phyloP scores from a whole-genome alignment of 176 grass and related monocot species.

The Pontederia crassipes region DNA sequence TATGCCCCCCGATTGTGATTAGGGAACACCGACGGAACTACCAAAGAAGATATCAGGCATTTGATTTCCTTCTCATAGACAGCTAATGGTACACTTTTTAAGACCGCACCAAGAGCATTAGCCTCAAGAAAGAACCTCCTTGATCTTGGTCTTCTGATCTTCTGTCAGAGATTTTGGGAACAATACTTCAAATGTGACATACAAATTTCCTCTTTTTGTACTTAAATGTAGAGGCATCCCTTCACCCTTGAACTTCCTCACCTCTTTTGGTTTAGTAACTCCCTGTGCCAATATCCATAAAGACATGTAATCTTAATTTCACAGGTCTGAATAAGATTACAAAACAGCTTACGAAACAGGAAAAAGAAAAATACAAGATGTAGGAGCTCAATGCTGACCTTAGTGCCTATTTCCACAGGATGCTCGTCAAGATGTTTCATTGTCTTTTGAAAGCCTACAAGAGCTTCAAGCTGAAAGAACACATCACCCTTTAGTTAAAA shows the following conservation, averaged over 20 bases:
- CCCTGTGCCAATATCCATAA: conserved; percentile 27
- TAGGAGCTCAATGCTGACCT: conserved; percentile 25
- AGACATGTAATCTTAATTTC: too few relatives aligned
- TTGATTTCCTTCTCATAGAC: too few relatives aligned
- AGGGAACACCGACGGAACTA: too few relatives aligned
- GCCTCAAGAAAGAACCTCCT: conserved; percentile 48
- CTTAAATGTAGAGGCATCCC: conserved; percentile 92
- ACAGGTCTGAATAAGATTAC: not conserved
- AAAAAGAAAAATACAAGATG: not conserved
- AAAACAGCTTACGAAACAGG: too few relatives aligned
- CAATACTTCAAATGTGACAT: conserved; percentile 62
- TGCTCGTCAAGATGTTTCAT: conserved; percentile 83
- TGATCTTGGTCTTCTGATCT: conserved; percentile 82
- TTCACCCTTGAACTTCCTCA: conserved; percentile 87
- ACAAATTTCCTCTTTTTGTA: conserved; percentile 85
- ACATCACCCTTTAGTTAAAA: conserved; percentile 10
- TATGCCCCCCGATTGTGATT: too few relatives aligned
- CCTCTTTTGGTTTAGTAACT: conserved; percentile 81
- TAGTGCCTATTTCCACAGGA: conserved; percentile 74
- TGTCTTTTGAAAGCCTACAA: conserved; percentile 94
- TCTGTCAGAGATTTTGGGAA: conserved; percentile 76
- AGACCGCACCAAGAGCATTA: not conserved
- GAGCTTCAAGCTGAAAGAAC: conserved; percentile 61
- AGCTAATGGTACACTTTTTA: not conserved
- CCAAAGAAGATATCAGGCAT: too few relatives aligned